These are phyloP conservation scores for Nigrospora oryzae DNA, from an alignment of 2,329 filamentous ascomycete species.

Conservation along the genomic window DNA sequence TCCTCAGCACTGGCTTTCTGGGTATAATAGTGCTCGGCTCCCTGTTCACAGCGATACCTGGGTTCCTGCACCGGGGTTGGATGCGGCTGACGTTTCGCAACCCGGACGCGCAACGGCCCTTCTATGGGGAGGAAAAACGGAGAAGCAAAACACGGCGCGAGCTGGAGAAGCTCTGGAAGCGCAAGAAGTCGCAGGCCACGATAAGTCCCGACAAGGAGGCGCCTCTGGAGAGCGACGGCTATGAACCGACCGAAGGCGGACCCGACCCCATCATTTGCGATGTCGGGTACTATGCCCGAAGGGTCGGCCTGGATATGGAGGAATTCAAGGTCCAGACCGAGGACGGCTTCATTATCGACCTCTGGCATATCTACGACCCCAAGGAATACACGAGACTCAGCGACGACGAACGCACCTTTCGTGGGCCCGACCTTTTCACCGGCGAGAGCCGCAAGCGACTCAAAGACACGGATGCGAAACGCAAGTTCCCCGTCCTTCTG, in stretches of 20 bases:
- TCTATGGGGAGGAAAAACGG: conserved; percentile 63
- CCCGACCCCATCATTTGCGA: conserved; percentile 72
- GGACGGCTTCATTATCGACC: conserved; percentile 81
- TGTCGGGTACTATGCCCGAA: conserved; percentile 74
- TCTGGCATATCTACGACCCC: conserved; percentile 88
- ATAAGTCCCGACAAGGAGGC: conserved; percentile 31
- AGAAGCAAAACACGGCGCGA: conserved; percentile 47
- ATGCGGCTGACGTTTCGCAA: conserved; percentile 49
- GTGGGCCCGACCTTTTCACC: conserved; percentile 56
- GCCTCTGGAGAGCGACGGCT: conserved; percentile 42
- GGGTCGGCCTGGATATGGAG: conserved; percentile 82
- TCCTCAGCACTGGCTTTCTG: conserved; percentile 72
- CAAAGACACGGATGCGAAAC: conserved; percentile 30
- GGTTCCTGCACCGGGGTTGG: conserved; percentile 37
- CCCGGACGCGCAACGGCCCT: conserved; percentile 53
- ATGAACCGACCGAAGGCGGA: conserved; percentile 69
- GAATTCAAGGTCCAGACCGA: conserved; percentile 81
- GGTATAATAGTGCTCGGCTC: conserved; percentile 68
- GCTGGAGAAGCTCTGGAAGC: conserved; percentile 56
- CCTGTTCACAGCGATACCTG: conserved; percentile 57
- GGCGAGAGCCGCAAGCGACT: conserved; percentile 26
- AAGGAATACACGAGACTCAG: conserved; percentile 53
- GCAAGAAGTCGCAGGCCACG: conserved; percentile 24
- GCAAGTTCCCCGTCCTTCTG: conserved; percentile 74
- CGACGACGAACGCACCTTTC: conserved; percentile 38